Evolutionary conservation across 352 stramenopile genomes (phyloP), one percentile per base, ranked within the genome.

Genomic region (Blastocystis sp.): DNA sequence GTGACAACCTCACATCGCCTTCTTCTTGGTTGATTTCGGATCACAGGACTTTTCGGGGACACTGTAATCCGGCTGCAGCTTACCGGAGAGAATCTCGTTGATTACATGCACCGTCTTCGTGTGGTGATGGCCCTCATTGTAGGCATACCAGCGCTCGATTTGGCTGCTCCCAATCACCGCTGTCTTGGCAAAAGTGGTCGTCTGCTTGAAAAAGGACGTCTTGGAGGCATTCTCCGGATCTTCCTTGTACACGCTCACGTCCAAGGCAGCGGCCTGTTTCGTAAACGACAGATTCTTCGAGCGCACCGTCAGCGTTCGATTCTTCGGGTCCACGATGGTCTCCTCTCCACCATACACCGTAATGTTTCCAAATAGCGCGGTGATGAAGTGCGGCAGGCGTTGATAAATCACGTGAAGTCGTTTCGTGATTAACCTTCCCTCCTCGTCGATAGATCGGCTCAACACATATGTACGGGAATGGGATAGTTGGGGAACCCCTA

Each of bases 271-370:
- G 24, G 70, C 70, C 24, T 81, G 70, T 43, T 52, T 63, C 24
- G 70, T 81, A 64, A 81, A 81, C 9, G 77, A 87, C 14, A 87
- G n/a, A 54, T 87, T 87, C 42, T 77, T 74, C 0, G 77, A 77
- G 11, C 45, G 62, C 10, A 87, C 71, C 4, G 21, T 57, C 11
- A 87, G 77, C 24, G 38, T 21, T 14, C 52, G 38, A 4, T 87
- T 78, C 43, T 87, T 74, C 4, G 77, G 77, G 45, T 87, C 77
- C 21, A 87, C 68, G 52, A 87, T 87, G 48, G n/a, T 77, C 65
- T 87, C 77, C 24, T 87, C 77, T 34, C 77, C 77, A 11, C 62
- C 77, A 87, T 87, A 87, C 10, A 57, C 63, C 6, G 52, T 43
- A 54, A 77, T 74, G 40, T 74, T 78, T 10, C 77, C 77, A 42